Percentiles rank a stretch among this genome's conserved stretches.
These are phyloP conservation scores for Gloeopeniophorella convolvens DNA, from an alignment of 768 basidiomycete species.

Conservation along the genomic window DNA sequence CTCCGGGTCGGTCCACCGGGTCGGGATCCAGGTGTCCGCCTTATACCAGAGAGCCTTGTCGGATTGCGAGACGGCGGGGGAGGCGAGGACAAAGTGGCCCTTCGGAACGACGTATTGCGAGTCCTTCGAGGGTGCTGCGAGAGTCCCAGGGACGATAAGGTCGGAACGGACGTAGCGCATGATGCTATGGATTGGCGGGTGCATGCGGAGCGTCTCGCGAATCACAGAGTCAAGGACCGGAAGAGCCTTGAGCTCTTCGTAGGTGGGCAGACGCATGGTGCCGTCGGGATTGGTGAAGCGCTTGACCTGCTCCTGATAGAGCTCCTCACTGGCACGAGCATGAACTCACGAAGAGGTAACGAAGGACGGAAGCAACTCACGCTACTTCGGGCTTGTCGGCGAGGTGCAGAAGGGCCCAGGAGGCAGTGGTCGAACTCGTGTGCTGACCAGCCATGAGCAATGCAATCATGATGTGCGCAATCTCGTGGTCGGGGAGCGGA, in stretches of 20 bases:
- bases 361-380: slow-evolving; percentile 39
- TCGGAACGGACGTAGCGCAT: slow-evolving; percentile 88
- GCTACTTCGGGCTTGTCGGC: slow-evolving; percentile 68
- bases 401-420: slow-evolving; percentile 87
- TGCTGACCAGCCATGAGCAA: slow-evolving; percentile 99
- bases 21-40: slow-evolving; percentile 65
- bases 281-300: slow-evolving; percentile 77
- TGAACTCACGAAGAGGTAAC: slow-evolving; percentile 2
- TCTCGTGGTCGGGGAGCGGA: slow-evolving; percentile 76
- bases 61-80: slow-evolving; percentile 79
- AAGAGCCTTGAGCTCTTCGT: slow-evolving; percentile 78
- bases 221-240: slow-evolving; percentile 85
- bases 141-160: slow-evolving; percentile 72
- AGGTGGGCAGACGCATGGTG: slow-evolving; percentile 69
- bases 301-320: slow-evolving; percentile 88
- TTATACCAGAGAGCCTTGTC: slow-evolving; percentile 82
- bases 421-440: slow-evolving; percentile 87
- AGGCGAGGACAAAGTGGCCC: slow-evolving; percentile 85
- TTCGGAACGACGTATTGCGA: slow-evolving; percentile 79
- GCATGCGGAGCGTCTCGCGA: slow-evolving; percentile 87
- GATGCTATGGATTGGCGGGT: slow-evolving; percentile 94
- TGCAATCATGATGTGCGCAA: slow-evolving; percentile 98
- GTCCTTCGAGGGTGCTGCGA: slow-evolving; percentile 72
- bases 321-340: slow-evolving; percentile 47
- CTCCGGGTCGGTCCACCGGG: slow-evolving; percentile 79